Evolutionary conservation across 441 rosid genomes (phyloP).

Genomic region (Monsonia emarginata): DNA sequence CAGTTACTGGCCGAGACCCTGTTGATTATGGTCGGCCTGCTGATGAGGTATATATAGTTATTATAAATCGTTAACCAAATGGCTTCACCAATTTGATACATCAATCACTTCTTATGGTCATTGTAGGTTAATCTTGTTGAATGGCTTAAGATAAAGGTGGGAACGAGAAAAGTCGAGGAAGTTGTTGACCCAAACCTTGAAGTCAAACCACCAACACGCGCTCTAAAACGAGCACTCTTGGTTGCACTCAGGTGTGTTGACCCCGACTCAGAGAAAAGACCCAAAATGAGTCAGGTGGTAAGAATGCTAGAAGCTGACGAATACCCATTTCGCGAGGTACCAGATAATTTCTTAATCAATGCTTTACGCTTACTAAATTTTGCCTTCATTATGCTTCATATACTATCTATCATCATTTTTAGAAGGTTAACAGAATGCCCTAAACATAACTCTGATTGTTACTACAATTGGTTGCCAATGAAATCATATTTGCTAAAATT

Average conservation of each 20-base stretch:
- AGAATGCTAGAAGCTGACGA: slow-evolving; percentile 93
- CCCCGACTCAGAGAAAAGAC: slow-evolving; percentile 80
- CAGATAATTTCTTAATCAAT: too few species aligned
- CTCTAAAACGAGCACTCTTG: slow-evolving; percentile 68
- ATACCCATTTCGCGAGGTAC: slow-evolving; percentile 34
- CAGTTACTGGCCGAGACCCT: slow-evolving; percentile 87
- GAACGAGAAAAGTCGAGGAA: slow-evolving; percentile 66
- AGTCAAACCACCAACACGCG: slow-evolving; percentile 62
- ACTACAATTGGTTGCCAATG: background rate
- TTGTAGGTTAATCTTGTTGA: slow-evolving; percentile 84
- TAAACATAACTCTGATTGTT: too few species aligned
- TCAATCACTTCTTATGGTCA: slow-evolving; percentile 7
- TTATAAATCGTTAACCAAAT: background rate
- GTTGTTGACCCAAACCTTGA: slow-evolving; percentile 74
- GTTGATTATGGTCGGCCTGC: slow-evolving; percentile 84
- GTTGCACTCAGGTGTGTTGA: slow-evolving; percentile 90
- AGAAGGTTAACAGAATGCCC: too few species aligned
- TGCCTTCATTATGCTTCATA: too few species aligned
- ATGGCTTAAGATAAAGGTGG: slow-evolving; percentile 96
- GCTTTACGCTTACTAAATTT: too few species aligned
- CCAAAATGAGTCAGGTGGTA: slow-evolving; percentile 94
- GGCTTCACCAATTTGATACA: background rate
- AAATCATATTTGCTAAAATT: background rate
- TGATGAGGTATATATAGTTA: slow-evolving; percentile 42
- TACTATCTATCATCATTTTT: too few species aligned